Percentiles rank a stretch among this genome's conserved stretches.
These are phyloP conservation scores for Coprinopsis sp. DNA, from an alignment of 768 basidiomycete species.

Conservation along the genomic window DNA sequence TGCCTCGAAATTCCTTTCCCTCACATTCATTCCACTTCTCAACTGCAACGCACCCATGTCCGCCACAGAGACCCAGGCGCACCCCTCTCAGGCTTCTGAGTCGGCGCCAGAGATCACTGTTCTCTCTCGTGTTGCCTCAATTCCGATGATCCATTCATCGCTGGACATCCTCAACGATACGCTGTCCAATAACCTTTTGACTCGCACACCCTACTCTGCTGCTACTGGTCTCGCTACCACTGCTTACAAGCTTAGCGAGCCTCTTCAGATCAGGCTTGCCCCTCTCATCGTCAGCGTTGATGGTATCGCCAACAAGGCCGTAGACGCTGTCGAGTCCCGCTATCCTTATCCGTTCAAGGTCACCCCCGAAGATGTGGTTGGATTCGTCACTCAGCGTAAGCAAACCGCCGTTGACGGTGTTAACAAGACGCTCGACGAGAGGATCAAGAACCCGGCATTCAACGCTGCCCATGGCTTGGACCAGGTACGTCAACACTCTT, in stretches of 20 bases:
- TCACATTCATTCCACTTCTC: background rate
- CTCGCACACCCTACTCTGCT: slow-evolving; percentile 58
- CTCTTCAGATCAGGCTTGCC: slow-evolving; percentile 59
- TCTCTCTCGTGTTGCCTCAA: slow-evolving; percentile 60
- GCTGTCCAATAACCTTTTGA: slow-evolving; percentile 55
- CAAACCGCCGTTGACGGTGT: slow-evolving; percentile 45
- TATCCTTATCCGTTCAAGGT: slow-evolving; percentile 76
- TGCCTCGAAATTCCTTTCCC: background rate
- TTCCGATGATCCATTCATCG: slow-evolving; percentile 67
- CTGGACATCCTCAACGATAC: slow-evolving; percentile 56
- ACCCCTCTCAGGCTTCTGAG: slow-evolving; percentile 12
- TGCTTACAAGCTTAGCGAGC: slow-evolving; percentile 60
- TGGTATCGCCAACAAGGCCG: slow-evolving; percentile 65
- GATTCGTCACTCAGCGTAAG: slow-evolving; percentile 51
- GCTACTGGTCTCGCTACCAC: slow-evolving; percentile 57
- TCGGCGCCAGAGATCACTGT: slow-evolving; percentile 54
- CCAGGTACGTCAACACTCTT: slow-evolving; percentile 43
- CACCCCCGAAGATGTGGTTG: slow-evolving; percentile 65
- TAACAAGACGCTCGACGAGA: slow-evolving; percentile 62
- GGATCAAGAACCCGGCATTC: slow-evolving; percentile 57
- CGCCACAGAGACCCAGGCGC: slow-evolving; percentile 20
- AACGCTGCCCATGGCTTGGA: slow-evolving; percentile 66
- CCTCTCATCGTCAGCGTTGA: slow-evolving; percentile 64
- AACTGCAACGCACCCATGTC: slow-evolving; percentile 18
- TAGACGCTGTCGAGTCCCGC: slow-evolving; percentile 66